phyloP scores from a whole-genome alignment of 164 flowering plant species.

The Nymphaea thermarum region DNA sequence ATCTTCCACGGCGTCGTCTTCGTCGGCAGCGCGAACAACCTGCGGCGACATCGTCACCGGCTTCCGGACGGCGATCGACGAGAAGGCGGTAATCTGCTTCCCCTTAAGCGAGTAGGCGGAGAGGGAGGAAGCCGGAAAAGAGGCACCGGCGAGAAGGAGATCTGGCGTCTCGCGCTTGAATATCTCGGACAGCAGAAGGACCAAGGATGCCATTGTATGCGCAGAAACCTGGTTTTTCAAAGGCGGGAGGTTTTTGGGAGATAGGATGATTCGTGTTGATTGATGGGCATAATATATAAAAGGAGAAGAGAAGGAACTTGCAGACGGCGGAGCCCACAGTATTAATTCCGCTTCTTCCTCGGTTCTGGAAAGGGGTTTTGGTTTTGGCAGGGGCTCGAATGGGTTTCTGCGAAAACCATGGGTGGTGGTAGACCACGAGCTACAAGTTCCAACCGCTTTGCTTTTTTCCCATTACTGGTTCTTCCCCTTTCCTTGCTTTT shows the following conservation, averaged over 20 bases:
- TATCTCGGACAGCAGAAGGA: constrained; percentile 11
- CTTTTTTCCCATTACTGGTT: too few relatives aligned
- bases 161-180: constrained; percentile 6
- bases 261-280: background rate
- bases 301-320: background rate
- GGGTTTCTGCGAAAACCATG: background rate
- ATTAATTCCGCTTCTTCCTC: too few relatives aligned
- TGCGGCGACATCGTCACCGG: background rate
- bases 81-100: background rate
- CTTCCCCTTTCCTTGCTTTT: too few relatives aligned
- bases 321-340: background rate
- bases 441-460: too few relatives aligned
- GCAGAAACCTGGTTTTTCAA: background rate
- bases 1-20: constrained; percentile 4
- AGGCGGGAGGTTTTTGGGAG: background rate
- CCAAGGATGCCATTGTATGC: constrained; percentile 10
- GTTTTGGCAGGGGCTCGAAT: background rate
- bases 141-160: background rate
- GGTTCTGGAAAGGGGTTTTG: background rate
- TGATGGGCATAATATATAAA: too few relatives aligned
- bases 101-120: background rate
- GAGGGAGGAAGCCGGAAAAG: background rate
- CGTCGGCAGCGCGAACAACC: background rate
- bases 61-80: background rate
- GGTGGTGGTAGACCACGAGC: background rate